These are phyloP conservation scores for Penicillium corylophilum DNA, from an alignment of 2,329 filamentous ascomycete species.

Conservation along the genomic window DNA sequence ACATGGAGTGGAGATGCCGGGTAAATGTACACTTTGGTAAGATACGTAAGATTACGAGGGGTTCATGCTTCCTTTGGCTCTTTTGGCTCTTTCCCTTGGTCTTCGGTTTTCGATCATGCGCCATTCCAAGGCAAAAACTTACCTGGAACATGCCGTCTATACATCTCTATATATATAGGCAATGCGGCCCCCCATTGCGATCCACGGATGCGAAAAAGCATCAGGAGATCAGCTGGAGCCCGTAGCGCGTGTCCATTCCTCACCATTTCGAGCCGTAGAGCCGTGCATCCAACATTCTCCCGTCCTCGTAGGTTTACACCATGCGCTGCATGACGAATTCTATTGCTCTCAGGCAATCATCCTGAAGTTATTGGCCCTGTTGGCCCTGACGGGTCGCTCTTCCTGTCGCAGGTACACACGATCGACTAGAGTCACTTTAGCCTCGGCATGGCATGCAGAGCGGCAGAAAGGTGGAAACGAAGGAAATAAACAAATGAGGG, in stretches of 20 bases:
- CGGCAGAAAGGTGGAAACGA: neutral
- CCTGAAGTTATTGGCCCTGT: neutral
- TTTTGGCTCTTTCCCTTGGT: neutral
- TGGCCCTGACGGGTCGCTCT: neutral
- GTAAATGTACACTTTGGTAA: constrained; percentile 17
- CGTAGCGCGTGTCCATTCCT: neutral
- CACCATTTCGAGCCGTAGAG: neutral
- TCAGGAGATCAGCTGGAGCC: neutral
- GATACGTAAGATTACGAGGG: constrained; percentile 1
- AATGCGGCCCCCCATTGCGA: neutral
- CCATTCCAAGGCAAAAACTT: neutral
- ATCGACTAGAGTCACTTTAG: constrained; percentile 10
- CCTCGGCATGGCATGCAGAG: constrained; percentile 4
- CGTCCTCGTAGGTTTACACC: neutral
- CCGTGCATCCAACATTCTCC: neutral
- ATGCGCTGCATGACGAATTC: neutral
- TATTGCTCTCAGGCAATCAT: neutral
- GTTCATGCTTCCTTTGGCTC: neutral
- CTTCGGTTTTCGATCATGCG: constrained; percentile 4
- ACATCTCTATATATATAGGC: neutral
- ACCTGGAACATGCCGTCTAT: neutral
- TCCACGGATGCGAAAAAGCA: neutral
- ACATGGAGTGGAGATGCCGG: constrained; percentile 27
- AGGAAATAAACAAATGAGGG: neutral
- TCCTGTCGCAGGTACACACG: constrained; percentile 10